Conservation (phyloP, 768 basidiomycete species). For the Psilocybe subaeruginosa region DNA sequence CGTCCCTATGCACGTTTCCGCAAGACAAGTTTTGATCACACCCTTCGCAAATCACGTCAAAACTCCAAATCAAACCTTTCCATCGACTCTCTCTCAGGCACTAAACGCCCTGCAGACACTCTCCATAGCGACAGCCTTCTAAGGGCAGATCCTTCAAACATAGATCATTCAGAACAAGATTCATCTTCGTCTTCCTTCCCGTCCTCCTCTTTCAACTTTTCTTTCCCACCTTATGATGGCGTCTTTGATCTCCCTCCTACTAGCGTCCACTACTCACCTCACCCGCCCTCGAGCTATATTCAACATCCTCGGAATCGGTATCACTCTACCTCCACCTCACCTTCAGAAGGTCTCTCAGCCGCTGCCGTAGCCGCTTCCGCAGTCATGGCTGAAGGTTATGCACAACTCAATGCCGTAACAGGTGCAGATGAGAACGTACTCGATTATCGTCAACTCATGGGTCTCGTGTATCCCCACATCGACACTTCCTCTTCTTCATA, state of each 20-base stretch:
- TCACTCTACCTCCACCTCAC: constrained; percentile 31
- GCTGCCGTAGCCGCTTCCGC: constrained; percentile 66
- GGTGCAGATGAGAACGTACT: constrained; percentile 57
- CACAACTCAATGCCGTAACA: constrained; percentile 60
- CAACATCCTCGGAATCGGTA: constrained; percentile 22
- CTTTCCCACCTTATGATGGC: constrained; percentile 66
- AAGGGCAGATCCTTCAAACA: constrained; percentile 73
- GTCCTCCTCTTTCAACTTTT: constrained; percentile 71
- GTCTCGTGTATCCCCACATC: constrained; percentile 61
- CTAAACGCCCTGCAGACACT: constrained; percentile 82
- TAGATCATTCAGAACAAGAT: constrained; percentile 39
- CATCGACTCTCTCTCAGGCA: constrained; percentile 67
- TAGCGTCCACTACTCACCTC: constrained; percentile 8
- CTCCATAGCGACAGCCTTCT: constrained; percentile 81
- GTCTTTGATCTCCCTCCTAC: constrained; percentile 55
- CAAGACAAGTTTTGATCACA: constrained; percentile 96
- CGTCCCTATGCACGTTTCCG: constrained; percentile 81
- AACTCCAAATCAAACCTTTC: constrained; percentile 78
- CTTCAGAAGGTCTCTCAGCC: constrained; percentile 60
- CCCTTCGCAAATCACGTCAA: constrained; percentile 69
- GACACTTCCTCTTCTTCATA: constrained; percentile 44
- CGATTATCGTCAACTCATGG: constrained; percentile 70
- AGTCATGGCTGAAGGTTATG: constrained; percentile 76
- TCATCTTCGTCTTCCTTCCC: constrained; percentile 55
- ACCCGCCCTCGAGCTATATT: not conserved